Evolutionary conservation across 1,139 yeast species (phyloP), one percentile per base, ranked within the genome.

Genomic region (Nakaseomyces kungkrabaensis): DNA sequence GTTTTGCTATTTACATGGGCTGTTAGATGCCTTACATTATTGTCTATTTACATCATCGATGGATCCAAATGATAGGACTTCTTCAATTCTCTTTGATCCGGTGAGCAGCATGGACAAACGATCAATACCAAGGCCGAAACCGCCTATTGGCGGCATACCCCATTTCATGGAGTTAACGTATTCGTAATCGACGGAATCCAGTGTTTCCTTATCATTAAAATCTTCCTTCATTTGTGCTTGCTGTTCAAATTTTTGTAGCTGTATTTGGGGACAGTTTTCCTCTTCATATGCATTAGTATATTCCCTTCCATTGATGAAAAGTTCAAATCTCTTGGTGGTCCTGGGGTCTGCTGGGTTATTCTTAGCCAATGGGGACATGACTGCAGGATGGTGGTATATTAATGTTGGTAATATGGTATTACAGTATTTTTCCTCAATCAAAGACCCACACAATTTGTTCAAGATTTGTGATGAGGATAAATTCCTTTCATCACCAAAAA

Each of bases 91-190:
- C 9, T 72, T 71, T 29, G 76, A 69, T 0, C 78, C 82, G 5
- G 84, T 75, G 47, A 90, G 70, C 27, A 87, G 68, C 97, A 92
- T 89, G 44, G 84, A 82, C 37, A 92, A 68, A 48, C 99, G 68
- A 62, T 94, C 99, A 26, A 94, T 75, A 0, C 99, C 99, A 55
- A 95, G 72, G 0, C 98, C 99, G 88, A 96, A 87, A 0, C 99
- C 99, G 1, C 96, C 97, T 1, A 97, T 90, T 0, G 98, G 98
- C 4, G 98, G 97, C 67, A 94, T 75, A 1, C 96, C 97, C 75
- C 84, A 86, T 61, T 88, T 92, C 86, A 94, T 80, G 11, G 83
- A 78, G 43, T 77, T 73, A 2, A 88, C 78, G 62, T 81, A 92
- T 45, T 74, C 73, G 63, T 79, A 72, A 66, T 92, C 98, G 0